Conservation (phyloP, 2,329 filamentous ascomycete species). For the Macrophomina phaseolina region DNA sequence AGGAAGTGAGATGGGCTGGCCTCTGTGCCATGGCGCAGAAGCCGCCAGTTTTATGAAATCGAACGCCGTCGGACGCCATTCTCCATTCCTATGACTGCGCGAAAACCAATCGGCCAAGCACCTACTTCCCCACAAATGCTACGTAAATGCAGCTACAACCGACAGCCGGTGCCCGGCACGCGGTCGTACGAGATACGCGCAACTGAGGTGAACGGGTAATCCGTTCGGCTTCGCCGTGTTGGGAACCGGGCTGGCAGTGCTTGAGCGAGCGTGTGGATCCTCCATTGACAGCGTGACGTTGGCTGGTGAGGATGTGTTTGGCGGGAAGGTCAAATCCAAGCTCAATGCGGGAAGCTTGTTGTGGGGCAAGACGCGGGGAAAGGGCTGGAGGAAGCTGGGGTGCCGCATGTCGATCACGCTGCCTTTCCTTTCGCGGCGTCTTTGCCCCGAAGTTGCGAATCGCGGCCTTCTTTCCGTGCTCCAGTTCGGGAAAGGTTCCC, state of each 20-base stretch:
- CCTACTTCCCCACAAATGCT: neutral
- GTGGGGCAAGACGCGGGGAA: conserved; percentile 20
- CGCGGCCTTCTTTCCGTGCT: conserved; percentile 20
- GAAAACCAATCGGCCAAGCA: conserved; percentile 18
- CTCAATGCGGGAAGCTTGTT: conserved; percentile 17
- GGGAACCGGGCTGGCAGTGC: neutral
- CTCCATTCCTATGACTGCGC: conserved; percentile 1
- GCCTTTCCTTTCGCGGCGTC: neutral
- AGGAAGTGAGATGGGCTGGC: neutral
- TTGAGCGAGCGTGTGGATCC: neutral
- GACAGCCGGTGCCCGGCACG: neutral
- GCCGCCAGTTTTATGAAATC: neutral
- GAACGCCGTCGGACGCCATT: neutral
- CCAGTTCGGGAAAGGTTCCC: neutral
- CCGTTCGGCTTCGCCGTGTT: neutral
- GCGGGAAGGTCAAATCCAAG: conserved; percentile 4
- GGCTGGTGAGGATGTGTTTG: neutral
- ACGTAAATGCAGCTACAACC: neutral
- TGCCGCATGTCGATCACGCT: conserved; percentile 5
- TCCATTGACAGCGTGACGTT: neutral
- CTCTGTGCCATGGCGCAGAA: neutral
- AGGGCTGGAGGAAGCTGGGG: conserved; percentile 4
- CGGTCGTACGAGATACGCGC: conserved; percentile 10
- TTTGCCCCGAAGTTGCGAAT: neutral
- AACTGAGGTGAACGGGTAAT: conserved; percentile 1